Evolutionary conservation across 352 stramenopile genomes (phyloP), one percentile per base, ranked within the genome.

Genomic region (Globisporangium spiculum): DNA sequence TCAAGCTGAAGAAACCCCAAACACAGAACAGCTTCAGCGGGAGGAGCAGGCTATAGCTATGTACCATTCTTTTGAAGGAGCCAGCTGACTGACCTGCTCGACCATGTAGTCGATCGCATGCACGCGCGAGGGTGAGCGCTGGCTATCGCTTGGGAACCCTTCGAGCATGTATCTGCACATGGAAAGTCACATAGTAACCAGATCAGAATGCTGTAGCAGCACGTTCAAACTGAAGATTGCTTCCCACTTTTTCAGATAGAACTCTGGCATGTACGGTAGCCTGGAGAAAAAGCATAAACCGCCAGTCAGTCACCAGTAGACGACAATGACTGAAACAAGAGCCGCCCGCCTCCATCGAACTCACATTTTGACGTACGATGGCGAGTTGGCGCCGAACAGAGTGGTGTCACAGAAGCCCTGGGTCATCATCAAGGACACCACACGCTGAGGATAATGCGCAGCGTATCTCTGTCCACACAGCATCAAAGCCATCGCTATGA

Each of bases 101-200:
- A 80, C 76, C 79, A 93, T 91, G 71, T 91, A 91, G 44, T 85
- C 77, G 58, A 86, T 79, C 20, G 84, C 80, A 48, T 79, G 46
- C 4, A 77, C 74, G 12, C 73, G 75, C 1, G 73, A 66, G 4
- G 67, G 69, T 20, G 69, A 77, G 36, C 63, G 32, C 48, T 73
- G 62, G 50, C 60, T 74, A 14, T 72, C 69, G 30, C 76, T 83
- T 1, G 83, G 78, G 58, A 90, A 83, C 27, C 66, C 71, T 41
- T 88, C 80, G 16, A 90, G 68, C 1, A 91, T 73, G 56, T 88
- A 77, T 75, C 82, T 90, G 53, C 8, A 53, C 34, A 66, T 48
- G n/a, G n/a, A 52, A 12, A 53, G 16, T 52, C 9, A n/a, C 9
- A 24, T 8, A 14, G 18, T 14, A 60, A 9, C n/a, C 10, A 53